Conservation (phyloP, 2,329 filamentous ascomycete species). For the Diaporthe caulivora region DNA sequence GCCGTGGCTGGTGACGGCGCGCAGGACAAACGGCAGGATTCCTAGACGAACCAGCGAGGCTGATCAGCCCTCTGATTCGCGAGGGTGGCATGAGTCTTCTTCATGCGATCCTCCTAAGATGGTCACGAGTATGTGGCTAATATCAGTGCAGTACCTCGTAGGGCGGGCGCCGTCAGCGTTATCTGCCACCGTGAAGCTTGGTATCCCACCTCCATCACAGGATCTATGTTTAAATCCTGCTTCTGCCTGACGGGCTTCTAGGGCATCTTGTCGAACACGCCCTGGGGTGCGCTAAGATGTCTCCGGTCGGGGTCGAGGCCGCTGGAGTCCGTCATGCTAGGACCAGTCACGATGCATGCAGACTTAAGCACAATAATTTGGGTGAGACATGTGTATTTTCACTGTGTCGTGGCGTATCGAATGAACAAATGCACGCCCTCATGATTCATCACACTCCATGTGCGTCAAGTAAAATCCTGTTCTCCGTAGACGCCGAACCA, state of each 20-base stretch:
- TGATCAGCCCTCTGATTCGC: constrained; percentile 12
- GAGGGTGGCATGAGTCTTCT: neutral
- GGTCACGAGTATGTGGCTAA: neutral
- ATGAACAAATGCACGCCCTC: constrained; percentile 1
- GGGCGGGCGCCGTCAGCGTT: constrained; percentile 10
- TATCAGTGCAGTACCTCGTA: constrained; percentile 6
- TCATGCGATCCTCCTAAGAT: neutral
- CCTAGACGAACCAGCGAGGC: neutral
- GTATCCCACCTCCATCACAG: neutral
- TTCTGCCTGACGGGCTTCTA: neutral
- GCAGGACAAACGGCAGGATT: constrained; percentile 5
- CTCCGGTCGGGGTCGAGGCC: neutral
- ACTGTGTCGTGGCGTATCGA: neutral
- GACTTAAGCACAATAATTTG: neutral
- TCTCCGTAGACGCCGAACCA: constrained; percentile 23
- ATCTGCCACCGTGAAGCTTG: constrained; percentile 17
- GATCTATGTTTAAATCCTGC: constrained; percentile 26
- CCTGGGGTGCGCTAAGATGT: neutral
- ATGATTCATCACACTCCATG: constrained; percentile 16
- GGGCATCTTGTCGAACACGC: neutral
- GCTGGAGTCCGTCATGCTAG: neutral
- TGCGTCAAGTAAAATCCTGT: neutral
- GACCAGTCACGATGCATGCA: neutral
- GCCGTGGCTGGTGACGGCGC: constrained; percentile 9
- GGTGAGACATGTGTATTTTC: constrained; percentile 5